Conservation (phyloP, 1,139 yeast species). For the Kodamaea derodonti region DNA sequence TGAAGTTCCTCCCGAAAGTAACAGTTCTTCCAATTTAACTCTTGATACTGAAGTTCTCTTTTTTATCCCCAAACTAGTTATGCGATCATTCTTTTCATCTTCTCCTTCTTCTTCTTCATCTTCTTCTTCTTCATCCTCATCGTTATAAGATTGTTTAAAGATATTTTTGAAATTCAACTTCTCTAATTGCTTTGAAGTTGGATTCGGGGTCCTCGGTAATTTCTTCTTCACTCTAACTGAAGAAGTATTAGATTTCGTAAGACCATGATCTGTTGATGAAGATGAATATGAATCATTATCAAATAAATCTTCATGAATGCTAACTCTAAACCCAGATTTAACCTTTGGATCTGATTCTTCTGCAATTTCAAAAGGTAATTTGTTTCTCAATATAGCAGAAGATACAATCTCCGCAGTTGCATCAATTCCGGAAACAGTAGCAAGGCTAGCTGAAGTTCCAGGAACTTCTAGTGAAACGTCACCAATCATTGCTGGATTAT, state of each 20-base stretch:
- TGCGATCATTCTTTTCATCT: slow-evolving; percentile 17
- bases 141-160: slow-evolving; percentile 18
- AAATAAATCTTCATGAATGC: slow-evolving; percentile 5
- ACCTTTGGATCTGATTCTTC: slow-evolving; percentile 14
- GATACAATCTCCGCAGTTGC: slow-evolving; percentile 12
- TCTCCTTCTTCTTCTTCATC: slow-evolving; percentile 16
- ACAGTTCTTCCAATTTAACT: slow-evolving; percentile 7
- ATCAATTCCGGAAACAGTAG: slow-evolving; percentile 11
- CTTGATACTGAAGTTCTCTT: slow-evolving; percentile 11
- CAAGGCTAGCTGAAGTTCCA: slow-evolving; percentile 6
- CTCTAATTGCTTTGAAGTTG: slow-evolving; percentile 14
- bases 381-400: slow-evolving; percentile 6
- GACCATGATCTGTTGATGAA: slow-evolving; percentile 10
- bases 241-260: slow-evolving; percentile 1
- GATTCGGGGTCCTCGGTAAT: slow-evolving; percentile 30
- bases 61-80: slow-evolving; percentile 16
- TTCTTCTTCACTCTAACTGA: slow-evolving; percentile 5
- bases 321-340: slow-evolving; percentile 2
- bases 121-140: slow-evolving; percentile 18
- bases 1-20: slow-evolving; percentile 6
- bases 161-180: slow-evolving; percentile 32
- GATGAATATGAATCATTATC: slow-evolving; percentile 9
- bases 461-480: not conserved
- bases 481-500: slow-evolving; percentile 39
- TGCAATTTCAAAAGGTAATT: slow-evolving; percentile 22